Conservation (phyloP, 441 rosid genomes). For the Bruguiera hainesii region DNA sequence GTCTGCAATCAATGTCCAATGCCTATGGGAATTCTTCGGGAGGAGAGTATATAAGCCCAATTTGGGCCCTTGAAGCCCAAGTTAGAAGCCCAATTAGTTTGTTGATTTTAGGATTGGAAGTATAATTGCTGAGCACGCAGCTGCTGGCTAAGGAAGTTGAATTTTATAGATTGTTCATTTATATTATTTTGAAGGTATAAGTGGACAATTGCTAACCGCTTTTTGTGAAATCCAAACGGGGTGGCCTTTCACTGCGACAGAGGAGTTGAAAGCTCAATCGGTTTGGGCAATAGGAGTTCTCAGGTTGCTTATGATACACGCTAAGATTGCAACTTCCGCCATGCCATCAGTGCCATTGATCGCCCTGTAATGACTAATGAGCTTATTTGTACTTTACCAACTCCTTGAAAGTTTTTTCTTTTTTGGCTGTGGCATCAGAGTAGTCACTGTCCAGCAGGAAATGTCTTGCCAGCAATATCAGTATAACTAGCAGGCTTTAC, state of each 20-base stretch:
- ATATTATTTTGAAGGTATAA: slow-evolving; percentile 57
- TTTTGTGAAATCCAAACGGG: slow-evolving; percentile 69
- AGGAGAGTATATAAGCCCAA: too few relatives aligned
- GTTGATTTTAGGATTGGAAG: too few relatives aligned
- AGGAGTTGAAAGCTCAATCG: slow-evolving; percentile 63
- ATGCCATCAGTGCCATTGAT: neutral
- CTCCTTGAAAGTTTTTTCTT: too few relatives aligned
- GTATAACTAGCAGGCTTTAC: too few relatives aligned
- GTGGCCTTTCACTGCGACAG: slow-evolving; percentile 80
- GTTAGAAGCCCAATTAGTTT: too few relatives aligned
- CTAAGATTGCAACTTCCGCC: slow-evolving; percentile 7
- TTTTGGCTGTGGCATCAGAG: too few relatives aligned
- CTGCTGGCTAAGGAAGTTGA: neutral
- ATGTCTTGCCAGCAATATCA: too few relatives aligned
- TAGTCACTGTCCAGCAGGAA: too few relatives aligned
- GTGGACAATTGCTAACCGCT: slow-evolving; percentile 55
- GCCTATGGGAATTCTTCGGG: too few relatives aligned
- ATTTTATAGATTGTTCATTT: neutral
- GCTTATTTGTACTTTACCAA: neutral
- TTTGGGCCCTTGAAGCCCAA: too few relatives aligned
- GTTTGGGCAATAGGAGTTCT: slow-evolving; percentile 88
- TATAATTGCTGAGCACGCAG: too few relatives aligned
- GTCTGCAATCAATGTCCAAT: too few relatives aligned
- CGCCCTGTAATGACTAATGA: neutral
- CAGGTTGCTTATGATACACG: slow-evolving; percentile 57